Conservation (phyloP, 306 rosid species). For the Vigna unguiculata region DNA sequence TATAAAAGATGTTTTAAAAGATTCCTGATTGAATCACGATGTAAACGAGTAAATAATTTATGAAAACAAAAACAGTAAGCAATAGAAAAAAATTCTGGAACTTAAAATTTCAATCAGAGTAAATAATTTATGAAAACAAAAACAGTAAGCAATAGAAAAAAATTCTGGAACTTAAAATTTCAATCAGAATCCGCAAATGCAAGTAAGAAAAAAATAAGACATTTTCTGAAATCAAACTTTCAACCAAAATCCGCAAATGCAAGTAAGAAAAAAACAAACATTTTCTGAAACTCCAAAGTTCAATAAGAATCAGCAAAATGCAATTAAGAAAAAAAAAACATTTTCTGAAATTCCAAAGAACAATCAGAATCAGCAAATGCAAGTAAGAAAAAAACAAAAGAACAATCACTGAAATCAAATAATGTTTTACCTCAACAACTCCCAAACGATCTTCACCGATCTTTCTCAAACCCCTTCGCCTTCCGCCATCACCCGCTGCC, state of each 20-base stretch:
- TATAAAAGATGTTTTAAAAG: background rate
- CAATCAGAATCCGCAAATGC: conserved; percentile 28
- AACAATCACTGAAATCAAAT: conserved; percentile 7
- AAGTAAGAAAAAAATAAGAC: background rate
- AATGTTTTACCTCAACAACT: conserved; percentile 64
- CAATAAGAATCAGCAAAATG: conserved; percentile 30
- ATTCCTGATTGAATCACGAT: background rate
- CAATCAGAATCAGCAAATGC: conserved; percentile 29
- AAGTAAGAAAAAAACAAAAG: background rate
- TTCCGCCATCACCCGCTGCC: conserved; percentile 38
- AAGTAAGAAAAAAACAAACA: background rate
- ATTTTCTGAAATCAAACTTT: too few relatives aligned
- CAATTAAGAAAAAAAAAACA: conserved; percentile 5
- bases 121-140: too few relatives aligned
- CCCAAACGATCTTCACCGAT: conserved; percentile 49
- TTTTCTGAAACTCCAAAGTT: conserved; percentile 36
- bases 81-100: background rate
- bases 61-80: background rate
- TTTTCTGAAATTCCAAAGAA: conserved; percentile 35
- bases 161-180: conserved; percentile 31
- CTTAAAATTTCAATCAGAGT: conserved; percentile 35
- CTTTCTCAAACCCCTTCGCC: conserved; percentile 32
- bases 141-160: background rate
- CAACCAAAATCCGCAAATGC: too few relatives aligned
- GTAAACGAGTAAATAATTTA: background rate